These are phyloP conservation scores for Dictyostelium intermedium DNA, from an alignment of 78 protist genomes.

Conservation along the genomic window DNA sequence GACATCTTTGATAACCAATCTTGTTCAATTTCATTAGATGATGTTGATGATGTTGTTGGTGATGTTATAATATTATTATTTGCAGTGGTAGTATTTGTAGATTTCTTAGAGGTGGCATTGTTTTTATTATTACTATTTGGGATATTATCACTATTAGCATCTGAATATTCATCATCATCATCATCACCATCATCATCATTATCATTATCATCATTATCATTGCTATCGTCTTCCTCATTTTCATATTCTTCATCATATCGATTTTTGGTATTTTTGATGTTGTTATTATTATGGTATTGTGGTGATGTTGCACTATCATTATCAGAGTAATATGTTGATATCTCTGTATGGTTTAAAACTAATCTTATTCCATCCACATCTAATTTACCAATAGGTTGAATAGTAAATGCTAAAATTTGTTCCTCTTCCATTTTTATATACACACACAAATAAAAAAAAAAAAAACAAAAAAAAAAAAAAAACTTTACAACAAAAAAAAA, in stretches of 20 bases:
- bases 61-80: not conserved
- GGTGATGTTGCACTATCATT: not conserved
- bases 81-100: not conserved
- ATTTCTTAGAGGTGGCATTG: not conserved
- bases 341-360: slow-evolving; percentile 24
- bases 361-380: slow-evolving; percentile 29
- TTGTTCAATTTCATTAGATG: not conserved
- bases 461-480: too few relatives aligned
- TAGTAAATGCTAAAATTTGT: not conserved
- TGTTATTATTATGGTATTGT: not conserved
- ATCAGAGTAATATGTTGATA: not conserved
- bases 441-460: not conserved
- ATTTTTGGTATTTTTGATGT: not conserved
- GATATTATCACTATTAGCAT: not conserved
- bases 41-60: not conserved
- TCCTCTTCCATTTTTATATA: slow-evolving; percentile 9
- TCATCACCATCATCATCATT: not conserved
- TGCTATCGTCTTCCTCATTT: not conserved
- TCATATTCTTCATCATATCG: not conserved
- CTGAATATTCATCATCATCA: not conserved
- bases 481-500: too few relatives aligned
- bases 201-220: not conserved
- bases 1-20: slow-evolving; percentile 43
- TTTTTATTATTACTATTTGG: not conserved
- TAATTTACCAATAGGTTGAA: slow-evolving; percentile 12